A percentile compares a stretch with the other conserved stretches of the same genome.
phyloP scores from a whole-genome alignment of 164 flowering plant species.

The Stephania japonica region DNA sequence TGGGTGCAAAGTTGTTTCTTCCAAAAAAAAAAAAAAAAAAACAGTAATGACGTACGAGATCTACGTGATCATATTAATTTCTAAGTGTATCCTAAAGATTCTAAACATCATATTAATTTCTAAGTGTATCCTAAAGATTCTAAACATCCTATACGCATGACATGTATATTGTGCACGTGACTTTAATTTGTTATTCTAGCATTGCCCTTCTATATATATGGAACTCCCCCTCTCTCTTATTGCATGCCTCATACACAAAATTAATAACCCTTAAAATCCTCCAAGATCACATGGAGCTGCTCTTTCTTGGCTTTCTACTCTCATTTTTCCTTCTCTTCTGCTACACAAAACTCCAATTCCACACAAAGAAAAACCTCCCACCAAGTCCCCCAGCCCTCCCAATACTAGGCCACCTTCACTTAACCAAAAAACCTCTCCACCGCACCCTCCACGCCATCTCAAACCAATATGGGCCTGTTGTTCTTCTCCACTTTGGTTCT shows the following conservation, averaged over 20 bases:
- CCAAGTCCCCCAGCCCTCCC: conserved; percentile 22
- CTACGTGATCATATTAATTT: too few relatives aligned
- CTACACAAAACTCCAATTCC: not conserved
- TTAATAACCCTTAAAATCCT: not conserved
- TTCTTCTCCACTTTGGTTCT: conserved; percentile 22
- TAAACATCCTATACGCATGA: too few relatives aligned
- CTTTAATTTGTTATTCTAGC: not conserved
- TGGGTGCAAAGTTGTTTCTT: too few relatives aligned
- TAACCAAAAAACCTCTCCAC: conserved; percentile 17
- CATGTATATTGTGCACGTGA: too few relatives aligned
- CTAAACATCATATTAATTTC: too few relatives aligned
- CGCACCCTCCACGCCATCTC: conserved; percentile 13
- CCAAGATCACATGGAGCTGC: conserved; percentile 7
- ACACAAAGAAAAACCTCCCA: conserved; percentile 14
- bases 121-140: too few relatives aligned
- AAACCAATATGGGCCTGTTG: conserved; percentile 14
- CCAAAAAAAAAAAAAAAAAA: too few relatives aligned
- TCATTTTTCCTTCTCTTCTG: conserved; percentile 1
- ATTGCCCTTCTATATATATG: not conserved
- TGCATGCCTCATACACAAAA: not conserved
- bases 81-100: too few relatives aligned
- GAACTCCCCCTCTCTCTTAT: not conserved
- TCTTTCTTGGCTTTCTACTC: conserved; percentile 1
- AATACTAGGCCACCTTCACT: conserved; percentile 26
- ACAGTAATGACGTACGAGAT: too few relatives aligned